Conservation (phyloP, 768 basidiomycete genomes). For the Pulveroboletus sp. region DNA sequence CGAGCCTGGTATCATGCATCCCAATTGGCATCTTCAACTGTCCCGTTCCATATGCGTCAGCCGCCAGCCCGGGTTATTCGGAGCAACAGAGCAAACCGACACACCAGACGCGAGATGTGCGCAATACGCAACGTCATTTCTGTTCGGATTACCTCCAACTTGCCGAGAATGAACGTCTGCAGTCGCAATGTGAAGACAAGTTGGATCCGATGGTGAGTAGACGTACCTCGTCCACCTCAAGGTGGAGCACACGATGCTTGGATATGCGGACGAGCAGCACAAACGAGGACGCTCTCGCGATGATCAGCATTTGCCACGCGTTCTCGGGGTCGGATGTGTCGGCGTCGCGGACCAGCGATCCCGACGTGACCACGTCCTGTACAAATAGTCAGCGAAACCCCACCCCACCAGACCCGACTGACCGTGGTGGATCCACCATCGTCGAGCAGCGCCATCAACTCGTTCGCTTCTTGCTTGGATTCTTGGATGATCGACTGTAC, state of each 20-base stretch:
- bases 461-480: constrained; percentile 17
- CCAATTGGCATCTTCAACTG: constrained; percentile 14
- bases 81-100: background rate
- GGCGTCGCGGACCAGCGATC: background rate
- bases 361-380: constrained; percentile 8
- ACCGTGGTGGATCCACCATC: constrained; percentile 6
- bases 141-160: constrained; percentile 21
- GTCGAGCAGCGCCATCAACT: constrained; percentile 15
- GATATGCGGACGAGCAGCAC: constrained; percentile 20
- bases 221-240: constrained; percentile 23
- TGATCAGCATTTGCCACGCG: constrained; percentile 19
- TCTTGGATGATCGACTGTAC: constrained; percentile 7
- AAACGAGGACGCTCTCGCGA: constrained; percentile 17
- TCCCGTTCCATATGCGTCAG: background rate
- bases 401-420: background rate
- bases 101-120: constrained; percentile 17
- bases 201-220: too few relatives aligned
- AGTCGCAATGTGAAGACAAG: too few relatives aligned
- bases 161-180: constrained; percentile 15
- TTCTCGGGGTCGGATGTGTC: background rate
- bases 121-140: constrained; percentile 6
- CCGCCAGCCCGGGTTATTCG: background rate
- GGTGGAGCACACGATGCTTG: constrained; percentile 15
- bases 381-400: background rate
- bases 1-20: constrained; percentile 15